Percentiles rank a stretch among this genome's conserved stretches.
phyloP scores from a whole-genome alignment of 2,329 filamentous ascomycete species.

The Amauroascus niger region DNA sequence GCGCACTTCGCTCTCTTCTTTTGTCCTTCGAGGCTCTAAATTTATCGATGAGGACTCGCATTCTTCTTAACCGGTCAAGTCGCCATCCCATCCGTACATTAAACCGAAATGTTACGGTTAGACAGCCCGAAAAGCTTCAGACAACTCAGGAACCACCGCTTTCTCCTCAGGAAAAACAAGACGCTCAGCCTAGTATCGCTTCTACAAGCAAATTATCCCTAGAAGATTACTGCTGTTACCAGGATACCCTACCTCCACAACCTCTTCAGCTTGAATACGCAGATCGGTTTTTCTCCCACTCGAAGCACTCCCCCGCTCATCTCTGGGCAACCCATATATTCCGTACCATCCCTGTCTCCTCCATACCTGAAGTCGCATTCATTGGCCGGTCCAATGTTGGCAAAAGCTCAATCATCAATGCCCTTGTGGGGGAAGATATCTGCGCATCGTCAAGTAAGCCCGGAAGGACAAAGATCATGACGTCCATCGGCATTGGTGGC shows the following conservation, averaged over 20 bases:
- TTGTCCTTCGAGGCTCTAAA: neutral
- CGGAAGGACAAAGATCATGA: slow-evolving; percentile 56
- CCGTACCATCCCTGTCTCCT: slow-evolving; percentile 46
- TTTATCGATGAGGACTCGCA: neutral
- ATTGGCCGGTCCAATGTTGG: slow-evolving; percentile 62
- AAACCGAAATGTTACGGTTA: neutral
- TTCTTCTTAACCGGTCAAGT: neutral
- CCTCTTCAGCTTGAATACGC: slow-evolving; percentile 38
- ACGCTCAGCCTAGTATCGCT: too few relatives aligned
- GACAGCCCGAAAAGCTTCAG: neutral
- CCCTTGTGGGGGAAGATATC: slow-evolving; percentile 44
- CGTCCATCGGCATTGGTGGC: slow-evolving; percentile 54
- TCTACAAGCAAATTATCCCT: neutral
- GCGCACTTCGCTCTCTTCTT: neutral
- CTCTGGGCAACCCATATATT: slow-evolving; percentile 54
- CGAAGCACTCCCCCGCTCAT: slow-evolving; percentile 43
- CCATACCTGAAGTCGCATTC: slow-evolving; percentile 54
- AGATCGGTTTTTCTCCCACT: slow-evolving; percentile 37
- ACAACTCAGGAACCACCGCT: neutral
- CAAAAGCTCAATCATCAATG: slow-evolving; percentile 58
- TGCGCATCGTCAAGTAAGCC: slow-evolving; percentile 51
- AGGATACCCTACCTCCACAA: slow-evolving; percentile 42
- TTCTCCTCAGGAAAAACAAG: neutral
- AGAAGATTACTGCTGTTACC: slow-evolving; percentile 33
- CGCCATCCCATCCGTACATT: neutral